phyloP scores from a whole-genome alignment of 1,284 basidiomycete genomes.

The Ganoderma resinaceum region DNA sequence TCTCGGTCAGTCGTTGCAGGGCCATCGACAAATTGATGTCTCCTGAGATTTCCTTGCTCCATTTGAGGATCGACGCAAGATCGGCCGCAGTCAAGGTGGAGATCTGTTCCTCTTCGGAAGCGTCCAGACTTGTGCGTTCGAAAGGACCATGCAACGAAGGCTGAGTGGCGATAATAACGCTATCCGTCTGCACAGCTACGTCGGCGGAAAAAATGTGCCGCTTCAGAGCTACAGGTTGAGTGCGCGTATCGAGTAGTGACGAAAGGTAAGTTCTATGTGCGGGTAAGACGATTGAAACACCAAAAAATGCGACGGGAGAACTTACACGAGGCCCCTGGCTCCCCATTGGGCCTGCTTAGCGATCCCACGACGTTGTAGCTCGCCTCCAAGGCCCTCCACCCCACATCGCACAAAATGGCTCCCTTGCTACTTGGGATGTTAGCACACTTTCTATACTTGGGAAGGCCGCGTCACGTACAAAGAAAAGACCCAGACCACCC shows the following conservation, averaged over 20 bases:
- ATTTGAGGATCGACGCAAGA: slow-evolving; percentile 68
- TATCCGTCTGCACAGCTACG: slow-evolving; percentile 69
- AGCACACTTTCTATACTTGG: background rate
- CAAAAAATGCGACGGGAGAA: slow-evolving; percentile 10
- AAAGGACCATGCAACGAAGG: slow-evolving; percentile 41
- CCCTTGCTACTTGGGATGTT: slow-evolving; percentile 58
- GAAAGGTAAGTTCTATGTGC: slow-evolving; percentile 55
- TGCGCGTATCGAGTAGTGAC: slow-evolving; percentile 50
- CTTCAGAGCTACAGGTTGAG: slow-evolving; percentile 54
- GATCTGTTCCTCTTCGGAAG: slow-evolving; percentile 56
- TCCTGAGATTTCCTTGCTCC: slow-evolving; percentile 76
- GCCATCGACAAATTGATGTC: slow-evolving; percentile 71
- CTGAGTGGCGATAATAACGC: slow-evolving; percentile 45
- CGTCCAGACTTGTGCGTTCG: slow-evolving; percentile 44
- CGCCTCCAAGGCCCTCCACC: slow-evolving; percentile 67
- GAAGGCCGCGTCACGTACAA: slow-evolving; percentile 48
- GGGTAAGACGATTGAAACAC: slow-evolving; percentile 6
- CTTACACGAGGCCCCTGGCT: slow-evolving; percentile 73
- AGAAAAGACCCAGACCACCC: slow-evolving; percentile 71
- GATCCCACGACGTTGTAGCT: slow-evolving; percentile 70
- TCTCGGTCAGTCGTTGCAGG: slow-evolving; percentile 71
- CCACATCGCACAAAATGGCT: slow-evolving; percentile 72
- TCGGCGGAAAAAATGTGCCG: slow-evolving; percentile 63
- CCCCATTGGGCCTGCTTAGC: slow-evolving; percentile 73
- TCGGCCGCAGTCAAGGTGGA: slow-evolving; percentile 62